These are phyloP conservation scores for Trichaptum fuscoviolaceum DNA, from an alignment of 768 basidiomycete genomes.

Conservation along the genomic window DNA sequence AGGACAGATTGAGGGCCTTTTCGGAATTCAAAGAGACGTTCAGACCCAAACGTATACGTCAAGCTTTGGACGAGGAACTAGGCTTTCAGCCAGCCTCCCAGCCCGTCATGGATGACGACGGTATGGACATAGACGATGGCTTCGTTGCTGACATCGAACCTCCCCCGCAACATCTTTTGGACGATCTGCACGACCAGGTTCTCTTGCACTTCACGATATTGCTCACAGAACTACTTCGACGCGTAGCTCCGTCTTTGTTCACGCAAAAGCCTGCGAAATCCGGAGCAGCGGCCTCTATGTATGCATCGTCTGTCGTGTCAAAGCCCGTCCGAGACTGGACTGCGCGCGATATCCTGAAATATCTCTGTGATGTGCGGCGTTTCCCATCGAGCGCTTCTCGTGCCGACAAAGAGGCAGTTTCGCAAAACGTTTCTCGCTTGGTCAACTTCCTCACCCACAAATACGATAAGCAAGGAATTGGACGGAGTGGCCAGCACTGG, in stretches of 20 bases:
- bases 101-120: slow-evolving; percentile 17
- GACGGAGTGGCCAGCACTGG: slow-evolving; percentile 73
- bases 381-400: not conserved
- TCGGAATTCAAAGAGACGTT: not conserved
- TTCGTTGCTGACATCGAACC: slow-evolving; percentile 30
- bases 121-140: slow-evolving; percentile 63
- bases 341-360: slow-evolving; percentile 51
- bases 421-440: slow-evolving; percentile 19
- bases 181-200: slow-evolving; percentile 62
- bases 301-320: slow-evolving; percentile 49
- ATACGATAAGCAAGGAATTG: slow-evolving; percentile 38
- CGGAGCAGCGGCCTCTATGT: slow-evolving; percentile 38
- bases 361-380: slow-evolving; percentile 28
- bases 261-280: slow-evolving; percentile 14
- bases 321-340: slow-evolving; percentile 47
- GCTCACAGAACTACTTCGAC: slow-evolving; percentile 51
- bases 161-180: slow-evolving; percentile 45
- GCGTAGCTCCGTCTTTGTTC: slow-evolving; percentile 31
- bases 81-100: not conserved
- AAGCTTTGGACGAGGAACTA: slow-evolving; percentile 2
- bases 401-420: slow-evolving; percentile 28
- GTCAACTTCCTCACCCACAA: slow-evolving; percentile 49
- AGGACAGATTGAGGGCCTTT: not conserved
- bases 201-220: slow-evolving; percentile 63
- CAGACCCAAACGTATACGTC: not conserved